A percentile compares a stretch with the other conserved stretches of the same genome.
Evolutionary conservation across 768 basidiomycete genomes (phyloP).

Genomic region (Leccinum barrowsii): DNA sequence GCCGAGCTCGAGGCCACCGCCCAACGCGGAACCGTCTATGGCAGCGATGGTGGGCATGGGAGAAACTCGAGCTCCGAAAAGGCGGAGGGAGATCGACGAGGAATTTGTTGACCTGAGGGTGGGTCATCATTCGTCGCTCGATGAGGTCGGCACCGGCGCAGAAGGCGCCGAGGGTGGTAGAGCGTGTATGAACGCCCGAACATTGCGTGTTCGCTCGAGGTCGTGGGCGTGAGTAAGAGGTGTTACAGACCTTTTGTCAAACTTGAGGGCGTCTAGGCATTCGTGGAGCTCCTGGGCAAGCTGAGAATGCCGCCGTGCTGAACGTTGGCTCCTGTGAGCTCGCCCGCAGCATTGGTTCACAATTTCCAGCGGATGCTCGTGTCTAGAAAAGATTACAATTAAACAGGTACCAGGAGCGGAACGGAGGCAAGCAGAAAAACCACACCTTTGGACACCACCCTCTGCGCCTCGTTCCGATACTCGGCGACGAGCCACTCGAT

Average conservation of each 20-base stretch:
- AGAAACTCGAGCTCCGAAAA: conserved; percentile 75
- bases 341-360: conserved; percentile 52
- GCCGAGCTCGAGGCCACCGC: conserved; percentile 89
- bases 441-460: no score
- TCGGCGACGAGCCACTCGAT: no score
- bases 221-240: not conserved
- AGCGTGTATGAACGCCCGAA: conserved; percentile 83
- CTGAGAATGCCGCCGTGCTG: conserved; percentile 1
- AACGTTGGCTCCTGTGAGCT: conserved; percentile 2
- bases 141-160: conserved; percentile 90
- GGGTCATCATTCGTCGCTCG: conserved; percentile 80
- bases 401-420: no score
- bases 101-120: conserved; percentile 70
- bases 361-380: no score
- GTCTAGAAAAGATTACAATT: no score
- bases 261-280: conserved; percentile 61
- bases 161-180: conserved; percentile 73
- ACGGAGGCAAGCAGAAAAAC: no score
- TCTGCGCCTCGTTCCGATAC: no score
- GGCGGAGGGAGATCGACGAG: conserved; percentile 65
- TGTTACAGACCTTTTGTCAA: conserved; percentile 55
- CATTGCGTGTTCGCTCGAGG: conserved; percentile 35
- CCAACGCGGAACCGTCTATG: conserved; percentile 89
- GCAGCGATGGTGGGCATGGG: conserved; percentile 90
- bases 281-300: conserved; percentile 61